phyloP scores from a whole-genome alignment of 257 asterid genomes.

The Galeopsis tetrahit region DNA sequence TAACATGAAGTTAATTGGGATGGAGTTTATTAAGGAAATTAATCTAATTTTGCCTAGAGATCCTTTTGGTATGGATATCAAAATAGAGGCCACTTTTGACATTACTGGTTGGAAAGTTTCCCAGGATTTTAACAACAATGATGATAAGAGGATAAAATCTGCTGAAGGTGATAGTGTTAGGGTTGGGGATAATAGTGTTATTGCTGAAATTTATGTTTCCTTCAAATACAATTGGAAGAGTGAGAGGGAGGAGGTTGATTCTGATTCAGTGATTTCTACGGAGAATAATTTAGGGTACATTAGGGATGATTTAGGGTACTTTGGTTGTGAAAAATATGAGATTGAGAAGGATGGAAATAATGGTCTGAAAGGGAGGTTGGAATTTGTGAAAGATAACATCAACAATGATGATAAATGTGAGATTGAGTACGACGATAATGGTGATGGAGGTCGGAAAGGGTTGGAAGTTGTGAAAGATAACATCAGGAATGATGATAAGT shows the following conservation, averaged over 20 bases:
- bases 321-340: conserved; percentile 53
- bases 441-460: conserved; percentile 33
- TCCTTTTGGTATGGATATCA: conserved; percentile 60
- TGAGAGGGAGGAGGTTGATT: conserved; percentile 34
- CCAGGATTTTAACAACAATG: neutral
- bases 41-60: conserved; percentile 55
- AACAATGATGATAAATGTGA: neutral
- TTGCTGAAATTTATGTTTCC: conserved; percentile 45
- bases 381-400: too few relatives aligned
- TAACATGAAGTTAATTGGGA: conserved; percentile 37
- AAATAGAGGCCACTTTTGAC: conserved; percentile 43
- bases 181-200: conserved; percentile 35
- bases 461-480: too few relatives aligned
- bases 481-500: too few relatives aligned
- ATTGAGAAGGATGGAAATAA: conserved; percentile 29
- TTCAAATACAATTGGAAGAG: conserved; percentile 31
- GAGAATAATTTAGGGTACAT: conserved; percentile 36
- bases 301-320: conserved; percentile 45
- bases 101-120: conserved; percentile 43
- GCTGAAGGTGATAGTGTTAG: conserved; percentile 32
- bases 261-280: conserved; percentile 21
- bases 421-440: conserved; percentile 30
- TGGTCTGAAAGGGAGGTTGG: conserved; percentile 21
- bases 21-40: conserved; percentile 33
- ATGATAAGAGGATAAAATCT: conserved; percentile 30